Conservation (phyloP, 2,329 filamentous ascomycete species). For the Exophiala sideris region DNA sequence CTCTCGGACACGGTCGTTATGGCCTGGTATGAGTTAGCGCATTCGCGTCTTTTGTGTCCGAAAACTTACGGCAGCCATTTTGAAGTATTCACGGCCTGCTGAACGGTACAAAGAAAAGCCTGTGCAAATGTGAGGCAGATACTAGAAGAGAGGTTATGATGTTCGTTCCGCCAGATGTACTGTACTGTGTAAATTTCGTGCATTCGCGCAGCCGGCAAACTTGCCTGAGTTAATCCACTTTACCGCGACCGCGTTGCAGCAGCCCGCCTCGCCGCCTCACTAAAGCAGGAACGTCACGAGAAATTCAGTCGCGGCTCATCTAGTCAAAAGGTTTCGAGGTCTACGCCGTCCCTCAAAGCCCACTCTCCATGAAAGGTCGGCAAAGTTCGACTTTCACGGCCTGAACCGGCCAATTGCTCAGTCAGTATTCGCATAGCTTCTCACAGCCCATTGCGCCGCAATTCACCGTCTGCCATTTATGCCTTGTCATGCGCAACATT, state of each 20-base stretch:
- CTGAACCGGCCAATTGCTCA: too few species aligned
- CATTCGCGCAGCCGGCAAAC: constrained; percentile 1
- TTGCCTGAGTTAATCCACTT: background rate
- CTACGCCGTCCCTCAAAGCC: too few species aligned
- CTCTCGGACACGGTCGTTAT: constrained; percentile 87
- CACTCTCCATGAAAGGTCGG: too few species aligned
- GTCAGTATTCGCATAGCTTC: too few species aligned
- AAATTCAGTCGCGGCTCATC: too few species aligned
- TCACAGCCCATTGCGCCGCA: too few species aligned
- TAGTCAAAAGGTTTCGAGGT: too few species aligned
- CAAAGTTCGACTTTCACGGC: too few species aligned
- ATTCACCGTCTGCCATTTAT: background rate
- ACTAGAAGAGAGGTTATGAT: background rate
- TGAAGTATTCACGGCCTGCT: background rate
- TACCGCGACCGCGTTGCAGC: background rate
- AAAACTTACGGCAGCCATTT: constrained; percentile 24
- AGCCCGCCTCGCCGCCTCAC: background rate
- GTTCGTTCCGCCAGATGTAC: background rate
- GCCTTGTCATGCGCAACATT: background rate
- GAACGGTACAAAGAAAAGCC: background rate
- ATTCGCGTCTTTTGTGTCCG: background rate
- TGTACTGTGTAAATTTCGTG: constrained; percentile 1
- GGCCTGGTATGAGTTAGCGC: constrained; percentile 39
- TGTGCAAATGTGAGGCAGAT: too few species aligned
- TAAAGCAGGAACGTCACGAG: background rate